Conservation (phyloP, 139 green algal genomes). For the Chlamydomonas sp. region DNA sequence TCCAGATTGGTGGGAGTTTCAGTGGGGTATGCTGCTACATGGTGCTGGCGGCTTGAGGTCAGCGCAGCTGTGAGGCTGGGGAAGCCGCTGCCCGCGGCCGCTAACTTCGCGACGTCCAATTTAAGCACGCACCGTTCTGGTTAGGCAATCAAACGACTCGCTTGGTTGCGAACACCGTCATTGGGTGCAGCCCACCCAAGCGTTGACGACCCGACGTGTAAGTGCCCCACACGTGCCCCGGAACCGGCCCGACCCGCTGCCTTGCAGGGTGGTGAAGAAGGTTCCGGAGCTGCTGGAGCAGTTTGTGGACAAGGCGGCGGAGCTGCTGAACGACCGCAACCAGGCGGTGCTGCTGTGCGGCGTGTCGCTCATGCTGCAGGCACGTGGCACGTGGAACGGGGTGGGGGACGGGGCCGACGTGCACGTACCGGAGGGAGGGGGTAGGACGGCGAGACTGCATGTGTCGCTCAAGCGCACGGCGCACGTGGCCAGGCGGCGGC, state of each 20-base stretch:
- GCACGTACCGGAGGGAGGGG: not conserved
- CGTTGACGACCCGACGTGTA: not conserved
- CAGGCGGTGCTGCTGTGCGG: constrained; percentile 91
- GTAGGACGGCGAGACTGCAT: too few relatives aligned
- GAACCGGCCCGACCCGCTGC: not conserved
- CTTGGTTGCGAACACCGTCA: too few relatives aligned
- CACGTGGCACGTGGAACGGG: not conserved
- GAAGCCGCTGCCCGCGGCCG: too few relatives aligned
- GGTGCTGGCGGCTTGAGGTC: too few relatives aligned
- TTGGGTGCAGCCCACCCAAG: not conserved
- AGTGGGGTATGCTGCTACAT: too few relatives aligned
- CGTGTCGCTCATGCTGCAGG: constrained; percentile 84
- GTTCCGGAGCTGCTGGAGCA: constrained; percentile 92
- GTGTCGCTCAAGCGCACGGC: too few relatives aligned
- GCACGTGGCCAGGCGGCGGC: too few relatives aligned
- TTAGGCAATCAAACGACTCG: too few relatives aligned
- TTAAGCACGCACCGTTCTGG: too few relatives aligned
- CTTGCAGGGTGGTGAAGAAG: constrained; percentile 88
- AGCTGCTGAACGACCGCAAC: constrained; percentile 89
- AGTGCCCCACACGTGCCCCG: not conserved
- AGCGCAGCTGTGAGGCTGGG: too few relatives aligned
- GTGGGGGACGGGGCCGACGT: not conserved
- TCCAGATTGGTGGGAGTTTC: too few relatives aligned
- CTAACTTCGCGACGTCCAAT: too few relatives aligned
- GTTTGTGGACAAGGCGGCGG: constrained; percentile 78